Conservation (phyloP, 805 yeast genomes). For the Myxozyma udenii region DNA sequence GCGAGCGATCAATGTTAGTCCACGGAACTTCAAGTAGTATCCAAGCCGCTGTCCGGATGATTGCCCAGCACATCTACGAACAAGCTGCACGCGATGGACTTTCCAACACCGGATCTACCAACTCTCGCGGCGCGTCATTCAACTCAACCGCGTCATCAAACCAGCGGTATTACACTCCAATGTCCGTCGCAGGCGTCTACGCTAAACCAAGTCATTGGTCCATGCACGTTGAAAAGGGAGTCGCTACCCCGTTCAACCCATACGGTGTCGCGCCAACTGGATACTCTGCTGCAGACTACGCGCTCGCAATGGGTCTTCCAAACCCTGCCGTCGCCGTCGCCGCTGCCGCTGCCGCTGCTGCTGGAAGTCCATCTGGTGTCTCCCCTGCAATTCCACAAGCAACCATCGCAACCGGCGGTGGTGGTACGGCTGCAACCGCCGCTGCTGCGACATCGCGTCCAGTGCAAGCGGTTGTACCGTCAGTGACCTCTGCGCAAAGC, state of each 20-base stretch:
- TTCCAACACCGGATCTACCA: conserved; percentile 4
- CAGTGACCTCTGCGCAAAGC: conserved; percentile 8
- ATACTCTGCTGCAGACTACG: conserved; percentile 21
- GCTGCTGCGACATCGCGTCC: not conserved
- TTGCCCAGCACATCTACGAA: conserved; percentile 5
- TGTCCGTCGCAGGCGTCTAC: conserved; percentile 17
- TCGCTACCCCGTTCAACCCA: conserved; percentile 26
- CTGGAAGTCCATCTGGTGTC: not conserved
- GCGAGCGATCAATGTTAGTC: conserved; percentile 21
- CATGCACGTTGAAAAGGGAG: conserved; percentile 12
- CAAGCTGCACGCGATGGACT: conserved; percentile 9
- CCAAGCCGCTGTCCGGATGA: conserved; percentile 5
- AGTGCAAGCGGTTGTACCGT: conserved; percentile 10
- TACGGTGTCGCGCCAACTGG: conserved; percentile 25
- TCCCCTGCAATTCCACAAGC: not conserved
- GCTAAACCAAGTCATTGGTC: conserved; percentile 18
- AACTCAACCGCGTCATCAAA: too few species aligned
- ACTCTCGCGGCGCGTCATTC: too few species aligned
- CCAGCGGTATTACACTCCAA: conserved; percentile 21
- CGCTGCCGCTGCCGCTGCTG: not conserved
- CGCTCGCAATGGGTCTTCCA: conserved; percentile 7
- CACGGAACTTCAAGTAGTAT: conserved; percentile 4
- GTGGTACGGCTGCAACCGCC: not conserved
- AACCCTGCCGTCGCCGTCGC: not conserved
- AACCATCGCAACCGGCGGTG: not conserved